Evolutionary conservation across 2,329 filamentous ascomycete species (phyloP).

Genomic region (Ilyonectria robusta): DNA sequence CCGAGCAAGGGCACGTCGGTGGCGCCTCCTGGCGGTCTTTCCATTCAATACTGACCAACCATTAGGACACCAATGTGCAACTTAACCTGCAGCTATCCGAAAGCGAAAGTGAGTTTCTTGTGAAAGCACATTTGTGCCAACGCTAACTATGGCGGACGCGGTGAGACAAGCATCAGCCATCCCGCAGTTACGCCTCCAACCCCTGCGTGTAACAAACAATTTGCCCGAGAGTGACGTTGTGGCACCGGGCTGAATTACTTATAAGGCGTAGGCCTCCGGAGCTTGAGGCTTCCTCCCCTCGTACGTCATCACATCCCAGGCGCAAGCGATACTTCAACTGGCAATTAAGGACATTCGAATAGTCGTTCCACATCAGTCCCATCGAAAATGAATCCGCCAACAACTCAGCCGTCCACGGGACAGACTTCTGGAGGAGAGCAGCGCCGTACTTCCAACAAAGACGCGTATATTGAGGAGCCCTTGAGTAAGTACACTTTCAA

Average conservation of each 20-base stretch:
- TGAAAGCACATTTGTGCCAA: constrained; percentile 6
- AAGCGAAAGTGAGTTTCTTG: not conserved
- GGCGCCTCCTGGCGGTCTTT: too few relatives aligned
- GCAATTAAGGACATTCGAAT: not conserved
- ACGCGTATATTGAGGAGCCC: constrained; percentile 17
- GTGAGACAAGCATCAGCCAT: not conserved
- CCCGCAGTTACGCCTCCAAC: not conserved
- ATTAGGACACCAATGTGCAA: too few relatives aligned
- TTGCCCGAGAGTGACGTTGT: not conserved
- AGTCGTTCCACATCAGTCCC: not conserved
- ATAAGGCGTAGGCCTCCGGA: not conserved
- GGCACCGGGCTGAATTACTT: not conserved
- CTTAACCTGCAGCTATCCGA: too few relatives aligned
- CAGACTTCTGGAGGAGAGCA: not conserved
- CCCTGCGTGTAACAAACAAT: not conserved
- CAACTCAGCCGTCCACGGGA: not conserved
- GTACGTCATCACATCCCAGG: not conserved
- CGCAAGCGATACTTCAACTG: not conserved
- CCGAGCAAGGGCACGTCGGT: too few relatives aligned
- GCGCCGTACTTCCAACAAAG: constrained; percentile 7
- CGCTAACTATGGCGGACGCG: not conserved
- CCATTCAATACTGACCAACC: too few relatives aligned
- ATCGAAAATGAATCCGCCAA: not conserved
- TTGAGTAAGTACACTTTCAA: constrained; percentile 5
- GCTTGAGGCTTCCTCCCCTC: not conserved